A percentile compares a stretch with the other conserved stretches of the same genome.
Evolutionary conservation across 495 filamentous ascomycete genomes (phyloP).

Genomic region (Bathelium albidoporum): DNA sequence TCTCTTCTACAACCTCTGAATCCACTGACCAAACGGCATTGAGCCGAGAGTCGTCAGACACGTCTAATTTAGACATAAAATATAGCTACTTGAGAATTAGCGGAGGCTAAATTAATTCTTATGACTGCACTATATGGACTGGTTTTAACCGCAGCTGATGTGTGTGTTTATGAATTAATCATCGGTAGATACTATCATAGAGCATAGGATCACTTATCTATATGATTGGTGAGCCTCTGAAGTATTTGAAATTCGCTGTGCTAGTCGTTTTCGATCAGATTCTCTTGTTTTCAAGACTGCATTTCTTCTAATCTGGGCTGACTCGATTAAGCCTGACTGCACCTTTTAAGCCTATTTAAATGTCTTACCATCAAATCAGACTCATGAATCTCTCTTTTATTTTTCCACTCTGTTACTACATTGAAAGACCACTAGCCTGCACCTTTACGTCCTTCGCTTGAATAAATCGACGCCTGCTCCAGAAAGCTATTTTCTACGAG

Average conservation of each 20-base stretch:
- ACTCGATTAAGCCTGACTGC: too few relatives aligned
- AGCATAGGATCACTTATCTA: neutral
- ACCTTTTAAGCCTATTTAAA: too few relatives aligned
- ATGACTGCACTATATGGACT: neutral
- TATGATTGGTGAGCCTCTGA: neutral
- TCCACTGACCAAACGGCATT: neutral
- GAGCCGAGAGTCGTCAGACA: neutral
- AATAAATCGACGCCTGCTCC: too few relatives aligned
- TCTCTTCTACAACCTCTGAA: neutral
- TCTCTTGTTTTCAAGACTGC: too few relatives aligned
- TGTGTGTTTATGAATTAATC: neutral
- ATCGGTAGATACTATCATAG: neutral
- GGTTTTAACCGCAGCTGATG: neutral
- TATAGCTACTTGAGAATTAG: neutral
- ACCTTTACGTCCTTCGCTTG: too few relatives aligned
- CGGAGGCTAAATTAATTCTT: neutral
- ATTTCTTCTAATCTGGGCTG: too few relatives aligned
- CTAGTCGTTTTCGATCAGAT: too few relatives aligned
- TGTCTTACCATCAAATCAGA: too few relatives aligned
- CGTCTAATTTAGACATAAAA: neutral
- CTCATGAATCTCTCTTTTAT: too few relatives aligned
- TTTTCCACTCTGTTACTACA: too few relatives aligned
- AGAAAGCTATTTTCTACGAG: too few relatives aligned
- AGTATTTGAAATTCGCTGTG: neutral
- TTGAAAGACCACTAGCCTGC: too few relatives aligned